Percentiles rank a stretch among this genome's conserved stretches.
These are phyloP conservation scores for Scutellospora calospora DNA, from an alignment of 371 early-diverging fungal species.

Conservation along the genomic window DNA sequence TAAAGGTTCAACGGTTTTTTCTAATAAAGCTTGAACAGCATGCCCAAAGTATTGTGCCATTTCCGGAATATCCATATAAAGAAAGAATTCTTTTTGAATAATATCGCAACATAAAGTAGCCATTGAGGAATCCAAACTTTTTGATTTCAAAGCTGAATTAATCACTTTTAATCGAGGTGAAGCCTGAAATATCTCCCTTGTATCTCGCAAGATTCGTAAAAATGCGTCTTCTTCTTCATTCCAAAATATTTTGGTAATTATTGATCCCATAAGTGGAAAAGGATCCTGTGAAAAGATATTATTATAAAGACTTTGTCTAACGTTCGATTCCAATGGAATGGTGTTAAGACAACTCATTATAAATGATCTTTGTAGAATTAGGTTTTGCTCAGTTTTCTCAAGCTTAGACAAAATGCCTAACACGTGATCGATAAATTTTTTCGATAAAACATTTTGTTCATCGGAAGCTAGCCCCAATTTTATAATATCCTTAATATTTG, in stretches of 20 bases:
- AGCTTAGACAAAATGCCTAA: not conserved
- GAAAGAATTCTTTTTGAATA: conserved; percentile 31
- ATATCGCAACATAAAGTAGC: conserved; percentile 38
- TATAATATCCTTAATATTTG: not conserved
- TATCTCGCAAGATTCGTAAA: not conserved
- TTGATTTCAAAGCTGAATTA: not conserved
- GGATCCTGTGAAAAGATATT: conserved; percentile 30
- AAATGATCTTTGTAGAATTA: not conserved
- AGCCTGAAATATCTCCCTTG: not conserved
- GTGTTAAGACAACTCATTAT: not conserved
- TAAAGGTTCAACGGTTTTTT: not conserved
- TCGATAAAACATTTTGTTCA: not conserved
- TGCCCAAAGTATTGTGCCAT: not conserved
- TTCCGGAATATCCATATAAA: not conserved
- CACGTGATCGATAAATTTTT: not conserved
- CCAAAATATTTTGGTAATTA: conserved; percentile 27
- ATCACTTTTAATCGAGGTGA: conserved; percentile 23
- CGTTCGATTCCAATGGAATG: conserved; percentile 16
- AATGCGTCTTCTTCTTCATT: conserved; percentile 8
- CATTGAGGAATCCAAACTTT: conserved; percentile 7
- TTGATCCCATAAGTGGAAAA: conserved; percentile 13
- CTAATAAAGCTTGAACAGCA: not conserved
- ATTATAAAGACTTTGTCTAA: not conserved
- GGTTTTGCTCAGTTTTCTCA: not conserved
- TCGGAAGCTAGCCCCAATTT: not conserved